Evolutionary conservation across 805 yeast genomes (phyloP).

Genomic region (Lipomyces mesembrius): DNA sequence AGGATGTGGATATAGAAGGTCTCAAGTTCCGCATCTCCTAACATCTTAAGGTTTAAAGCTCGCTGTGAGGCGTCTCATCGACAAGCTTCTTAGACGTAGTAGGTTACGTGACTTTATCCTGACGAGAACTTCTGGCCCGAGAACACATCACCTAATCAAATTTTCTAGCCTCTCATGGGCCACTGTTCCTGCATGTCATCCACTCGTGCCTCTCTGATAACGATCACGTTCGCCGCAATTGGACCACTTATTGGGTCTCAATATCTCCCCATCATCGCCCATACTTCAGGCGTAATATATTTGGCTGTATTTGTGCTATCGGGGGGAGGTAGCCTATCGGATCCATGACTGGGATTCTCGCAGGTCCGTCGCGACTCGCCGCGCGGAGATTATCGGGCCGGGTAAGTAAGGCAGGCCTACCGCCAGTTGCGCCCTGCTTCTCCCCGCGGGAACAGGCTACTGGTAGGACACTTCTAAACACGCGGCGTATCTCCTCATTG

Average conservation of each 20-base stretch:
- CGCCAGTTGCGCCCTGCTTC: slow-evolving; percentile 8
- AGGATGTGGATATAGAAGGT: too few relatives aligned
- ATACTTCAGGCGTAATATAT: background rate
- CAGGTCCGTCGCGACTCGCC: background rate
- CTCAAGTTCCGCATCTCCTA: too few relatives aligned
- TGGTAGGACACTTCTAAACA: slow-evolving; percentile 7
- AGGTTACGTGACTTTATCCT: too few relatives aligned
- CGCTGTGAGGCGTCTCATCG: too few relatives aligned
- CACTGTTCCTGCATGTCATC: background rate
- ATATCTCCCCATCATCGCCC: background rate
- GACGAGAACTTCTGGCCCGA: background rate
- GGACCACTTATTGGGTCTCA: background rate
- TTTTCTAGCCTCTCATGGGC: background rate
- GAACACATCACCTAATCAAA: background rate
- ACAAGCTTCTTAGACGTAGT: too few relatives aligned
- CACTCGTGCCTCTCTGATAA: background rate
- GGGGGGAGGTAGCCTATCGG: background rate
- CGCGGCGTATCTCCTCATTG: background rate
- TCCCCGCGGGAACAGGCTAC: slow-evolving; percentile 7
- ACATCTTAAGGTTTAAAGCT: too few relatives aligned
- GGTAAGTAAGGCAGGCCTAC: slow-evolving; percentile 23
- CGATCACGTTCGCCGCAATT: background rate
- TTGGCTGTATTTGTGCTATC: background rate
- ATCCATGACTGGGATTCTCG: background rate
- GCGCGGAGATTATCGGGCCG: slow-evolving; percentile 14